phyloP scores from a whole-genome alignment of 2,329 filamentous ascomycete genomes.

The Aureobasidium mangrovei region DNA sequence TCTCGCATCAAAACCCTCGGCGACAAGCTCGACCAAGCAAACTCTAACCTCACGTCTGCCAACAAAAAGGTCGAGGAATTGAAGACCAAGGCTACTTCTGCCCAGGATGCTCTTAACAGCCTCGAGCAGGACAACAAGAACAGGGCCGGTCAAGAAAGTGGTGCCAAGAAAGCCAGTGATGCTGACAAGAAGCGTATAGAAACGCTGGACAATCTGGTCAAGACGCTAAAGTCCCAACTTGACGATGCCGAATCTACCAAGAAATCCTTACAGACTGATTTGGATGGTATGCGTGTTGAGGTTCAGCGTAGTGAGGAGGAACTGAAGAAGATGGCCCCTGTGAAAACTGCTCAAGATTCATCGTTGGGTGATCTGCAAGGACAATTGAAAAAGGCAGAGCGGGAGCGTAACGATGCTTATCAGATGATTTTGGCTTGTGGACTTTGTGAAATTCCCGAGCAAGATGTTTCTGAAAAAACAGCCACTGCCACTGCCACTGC shows the following conservation, averaged over 20 bases:
- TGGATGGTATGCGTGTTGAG: constrained; percentile 31
- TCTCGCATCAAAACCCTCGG: constrained; percentile 21
- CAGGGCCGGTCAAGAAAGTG: constrained; percentile 16
- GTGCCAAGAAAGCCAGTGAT: constrained; percentile 20
- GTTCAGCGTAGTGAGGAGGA: constrained; percentile 18
- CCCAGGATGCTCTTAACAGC: constrained; percentile 27
- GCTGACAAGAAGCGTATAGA: constrained; percentile 42
- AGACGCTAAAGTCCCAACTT: constrained; percentile 45
- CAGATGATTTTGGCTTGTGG: constrained; percentile 29
- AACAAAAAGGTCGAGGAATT: neutral
- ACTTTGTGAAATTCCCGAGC: constrained; percentile 21
- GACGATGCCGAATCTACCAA: constrained; percentile 45
- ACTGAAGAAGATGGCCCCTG: constrained; percentile 15
- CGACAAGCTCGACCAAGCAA: constrained; percentile 38
- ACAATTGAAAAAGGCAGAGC: constrained; percentile 24
- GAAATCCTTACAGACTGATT: constrained; percentile 35
- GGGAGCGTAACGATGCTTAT: constrained; percentile 28
- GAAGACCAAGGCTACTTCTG: constrained; percentile 14
- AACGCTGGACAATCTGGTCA: constrained; percentile 47
- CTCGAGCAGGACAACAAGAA: constrained; percentile 40
- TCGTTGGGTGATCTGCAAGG: constrained; percentile 17
- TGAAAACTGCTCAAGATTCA: constrained; percentile 16
- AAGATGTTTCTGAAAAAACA: neutral
- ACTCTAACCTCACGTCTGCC: constrained; percentile 35
- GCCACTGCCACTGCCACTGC: neutral